phyloP scores from a whole-genome alignment of 805 yeast genomes.

The Kodamaea kaohsiungensis region DNA sequence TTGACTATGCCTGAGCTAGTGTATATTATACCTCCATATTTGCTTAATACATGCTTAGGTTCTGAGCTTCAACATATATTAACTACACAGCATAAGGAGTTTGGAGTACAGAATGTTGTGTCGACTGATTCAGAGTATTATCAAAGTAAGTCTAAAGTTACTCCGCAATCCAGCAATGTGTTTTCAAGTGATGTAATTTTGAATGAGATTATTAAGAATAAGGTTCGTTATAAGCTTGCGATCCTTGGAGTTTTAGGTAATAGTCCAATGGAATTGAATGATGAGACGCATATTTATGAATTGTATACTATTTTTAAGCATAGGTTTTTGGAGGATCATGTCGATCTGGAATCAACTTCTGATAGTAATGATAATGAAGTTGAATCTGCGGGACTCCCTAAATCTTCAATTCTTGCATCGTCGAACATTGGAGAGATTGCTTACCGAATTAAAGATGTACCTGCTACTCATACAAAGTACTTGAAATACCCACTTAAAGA shows the following conservation, averaged over 20 bases:
- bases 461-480: slow-evolving; percentile 23
- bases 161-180: slow-evolving; percentile 9
- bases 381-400: not conserved
- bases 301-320: slow-evolving; percentile 33
- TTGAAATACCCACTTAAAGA: slow-evolving; percentile 25
- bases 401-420: slow-evolving; percentile 7
- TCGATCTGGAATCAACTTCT: slow-evolving; percentile 8
- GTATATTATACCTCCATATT: slow-evolving; percentile 45
- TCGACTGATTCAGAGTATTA: slow-evolving; percentile 27
- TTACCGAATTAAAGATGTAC: slow-evolving; percentile 11
- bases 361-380: slow-evolving; percentile 3
- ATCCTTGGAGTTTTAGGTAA: slow-evolving; percentile 38
- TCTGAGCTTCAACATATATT: slow-evolving; percentile 30
- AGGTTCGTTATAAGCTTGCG: slow-evolving; percentile 35
- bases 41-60: slow-evolving; percentile 40
- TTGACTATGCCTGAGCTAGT: slow-evolving; percentile 17
- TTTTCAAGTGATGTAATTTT: slow-evolving; percentile 34
- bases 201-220: slow-evolving; percentile 33
- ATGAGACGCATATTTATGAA: slow-evolving; percentile 32
- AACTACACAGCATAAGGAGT: slow-evolving; percentile 20
- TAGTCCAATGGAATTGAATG: slow-evolving; percentile 25
- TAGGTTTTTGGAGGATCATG: slow-evolving; percentile 22
- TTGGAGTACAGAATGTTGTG: slow-evolving; percentile 29
- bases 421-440: slow-evolving; percentile 13
- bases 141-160: slow-evolving; percentile 18